Base-by-base conservation (phyloP, 495 filamentous ascomycete species). In the Lineolata rhizophorae region DNA sequence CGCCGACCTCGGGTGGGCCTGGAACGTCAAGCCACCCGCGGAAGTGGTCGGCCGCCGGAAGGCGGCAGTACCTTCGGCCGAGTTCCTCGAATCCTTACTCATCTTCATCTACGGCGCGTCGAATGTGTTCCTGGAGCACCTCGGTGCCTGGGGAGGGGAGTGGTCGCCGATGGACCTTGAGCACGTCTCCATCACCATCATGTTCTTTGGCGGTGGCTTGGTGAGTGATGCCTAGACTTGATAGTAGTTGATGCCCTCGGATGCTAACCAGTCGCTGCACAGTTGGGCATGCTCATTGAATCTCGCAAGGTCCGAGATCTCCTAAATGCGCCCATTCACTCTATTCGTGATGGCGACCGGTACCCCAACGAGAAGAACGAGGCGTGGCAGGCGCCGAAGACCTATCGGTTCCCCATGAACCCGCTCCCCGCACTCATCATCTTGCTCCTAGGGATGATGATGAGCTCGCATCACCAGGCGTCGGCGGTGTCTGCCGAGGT, bases 141-240 rank as follows among this genome's bases (percentile, higher is more conserved):
- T 97, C 24, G 66, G 67, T 22, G 65, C 57, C 30, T 69, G 65
- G 59, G 81, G 76, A 18, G 49, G 57, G 5, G 59, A 53, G 24
- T 97, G 81, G 72, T 68, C 61, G 35, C 47, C 81, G 11, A 64
- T 70, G 20, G 87, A 95, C 50, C 55, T 97, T 3, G 83, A 97
- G 56, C 87, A 97, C 48, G 58, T 90, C 29, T 87, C 81, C 4
- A 93, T 97, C 43, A 78, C 84, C 1, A 58, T 93, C 25, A 68
- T 97, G 57, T 95, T 97, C 57, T 76, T 94, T 36, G 87, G 87
- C 31, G 84, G 83, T 40, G 87, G 87, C n/a, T 48, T 90, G 48
- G 74, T 81, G 58, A 60, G 72, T 58, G 29, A 24, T 18, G 27
- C 24, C n/a, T n/a, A n/a, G n/a, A n/a, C n/a, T n/a, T n/a, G n/a